A percentile compares a stretch with the other conserved stretches of the same genome.
These are phyloP conservation scores for Cyclocybe aegerita DNA, from an alignment of 768 basidiomycete genomes.

Conservation along the genomic window DNA sequence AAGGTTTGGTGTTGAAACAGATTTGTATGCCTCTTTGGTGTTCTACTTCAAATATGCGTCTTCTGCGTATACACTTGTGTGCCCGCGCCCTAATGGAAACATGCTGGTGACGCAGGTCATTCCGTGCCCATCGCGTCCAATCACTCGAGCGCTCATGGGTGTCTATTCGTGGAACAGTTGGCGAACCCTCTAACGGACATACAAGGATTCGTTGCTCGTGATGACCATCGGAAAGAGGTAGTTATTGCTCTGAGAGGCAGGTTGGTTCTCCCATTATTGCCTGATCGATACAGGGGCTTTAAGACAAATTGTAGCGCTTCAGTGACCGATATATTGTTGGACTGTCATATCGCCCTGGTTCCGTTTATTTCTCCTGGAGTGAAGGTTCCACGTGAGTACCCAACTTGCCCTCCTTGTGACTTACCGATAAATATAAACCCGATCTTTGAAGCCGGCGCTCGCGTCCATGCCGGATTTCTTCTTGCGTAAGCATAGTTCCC, in stretches of 20 bases:
- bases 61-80: slow-evolving; percentile 44
- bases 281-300: not conserved
- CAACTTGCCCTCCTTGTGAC: not conserved
- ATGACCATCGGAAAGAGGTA: slow-evolving; percentile 40
- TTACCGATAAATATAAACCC: not conserved
- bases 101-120: slow-evolving; percentile 36
- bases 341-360: slow-evolving; percentile 39
- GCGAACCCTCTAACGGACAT: slow-evolving; percentile 38
- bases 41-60: slow-evolving; percentile 59
- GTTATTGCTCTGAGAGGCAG: slow-evolving; percentile 51
- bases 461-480: slow-evolving; percentile 53
- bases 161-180: slow-evolving; percentile 28
- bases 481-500: slow-evolving; percentile 32
- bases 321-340: slow-evolving; percentile 39
- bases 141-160: not conserved
- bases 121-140: not conserved
- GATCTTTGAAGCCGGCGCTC: slow-evolving; percentile 29
- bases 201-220: slow-evolving; percentile 47
- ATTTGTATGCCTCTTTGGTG: slow-evolving; percentile 42
- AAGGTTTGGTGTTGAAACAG: slow-evolving; percentile 14
- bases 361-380: slow-evolving; percentile 47
- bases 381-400: slow-evolving; percentile 33
- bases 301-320: slow-evolving; percentile 31
- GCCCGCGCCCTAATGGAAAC: slow-evolving; percentile 51
- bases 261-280: slow-evolving; percentile 21